phyloP scores from a whole-genome alignment of 1,284 basidiomycete genomes.

The Trametes polyzona region DNA sequence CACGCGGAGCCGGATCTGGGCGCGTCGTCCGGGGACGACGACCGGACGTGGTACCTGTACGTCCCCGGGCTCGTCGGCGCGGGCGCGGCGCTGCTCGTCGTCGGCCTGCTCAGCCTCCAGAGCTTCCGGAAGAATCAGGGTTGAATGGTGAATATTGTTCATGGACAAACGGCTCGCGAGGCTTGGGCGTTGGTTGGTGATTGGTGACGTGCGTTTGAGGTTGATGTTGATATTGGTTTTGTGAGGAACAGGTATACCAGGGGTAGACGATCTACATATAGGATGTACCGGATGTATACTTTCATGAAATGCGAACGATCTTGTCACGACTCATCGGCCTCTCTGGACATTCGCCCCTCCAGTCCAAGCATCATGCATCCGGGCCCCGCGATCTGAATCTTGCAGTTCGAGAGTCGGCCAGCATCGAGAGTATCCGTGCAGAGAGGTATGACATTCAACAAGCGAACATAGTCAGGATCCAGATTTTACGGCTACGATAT shows the following conservation, averaged over 20 bases:
- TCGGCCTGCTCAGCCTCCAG: conserved; percentile 76
- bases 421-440: background rate
- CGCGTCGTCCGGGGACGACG: conserved; percentile 57
- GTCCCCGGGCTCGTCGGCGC: conserved; percentile 77
- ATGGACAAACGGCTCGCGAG: background rate
- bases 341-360: too few species aligned
- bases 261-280: too few species aligned
- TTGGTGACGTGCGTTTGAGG: background rate
- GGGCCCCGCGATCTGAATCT: too few species aligned
- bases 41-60: conserved; percentile 76
- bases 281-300: background rate
- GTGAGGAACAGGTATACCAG: too few species aligned
- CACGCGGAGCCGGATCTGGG: conserved; percentile 24
- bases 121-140: conserved; percentile 64
- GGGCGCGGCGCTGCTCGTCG: conserved; percentile 75
- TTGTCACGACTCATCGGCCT: background rate
- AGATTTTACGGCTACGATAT: too few species aligned
- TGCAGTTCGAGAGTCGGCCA: too few species aligned
- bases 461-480: background rate
- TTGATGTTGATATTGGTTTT: background rate
- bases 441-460: conserved; percentile 6
- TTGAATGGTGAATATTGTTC: background rate
- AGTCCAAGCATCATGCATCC: too few species aligned
- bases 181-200: background rate
- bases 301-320: conserved; percentile 12